Evolutionary conservation across 139 green algal genomes (phyloP), one percentile per base, ranked within the genome.

Genomic region (Astrephomene gubernaculifera): DNA sequence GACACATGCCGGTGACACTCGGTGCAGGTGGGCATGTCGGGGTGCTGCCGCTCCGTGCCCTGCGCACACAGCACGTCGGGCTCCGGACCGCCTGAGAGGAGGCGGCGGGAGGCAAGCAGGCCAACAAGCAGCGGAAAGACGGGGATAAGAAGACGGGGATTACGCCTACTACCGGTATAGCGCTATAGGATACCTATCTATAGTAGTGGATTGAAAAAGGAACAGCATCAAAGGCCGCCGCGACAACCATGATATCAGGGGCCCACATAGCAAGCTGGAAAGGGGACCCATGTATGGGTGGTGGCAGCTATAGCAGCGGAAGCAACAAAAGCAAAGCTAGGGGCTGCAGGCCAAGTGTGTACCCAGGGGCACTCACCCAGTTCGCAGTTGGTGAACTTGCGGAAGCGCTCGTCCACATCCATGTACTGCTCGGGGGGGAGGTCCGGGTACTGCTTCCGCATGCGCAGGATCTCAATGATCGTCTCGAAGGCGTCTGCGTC

Each of bases 401-500:
- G 79, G 36, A 70, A 85, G 63, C 44, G 79, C 79, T 85, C 63
- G 63, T 85, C 79, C 63, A 76, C 64, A 5, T 74, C 33, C 1
- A 9, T 22, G 79, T 85, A 85, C n/a, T 64, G 36, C 49, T 90
- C 71, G 0, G 86, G 86, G 29, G 80, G 72, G 10, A 75, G 31
- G 57, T 38, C 80, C 6, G 86, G 86, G 61, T 90, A 52, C 14
- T 60, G 29, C 14, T 43, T 35, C 22, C 71, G 82, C 33, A 75
- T 36, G 10, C 81, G 72, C 64, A 90, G 86, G 83, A 88, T 88
- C 61, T 88, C 83, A 1, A 88, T 71, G 31, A 83, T 67, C 4
- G 83, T 88, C 39, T 88, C 83, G 41, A 88, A 88, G 1, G 71
- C 83, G 43, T 88, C 82, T 85, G 79, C 9, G 38, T n/a, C n/a